Base-by-base conservation (phyloP, 176 grass and related monocot species). In the Aegilops tauschii region DNA sequence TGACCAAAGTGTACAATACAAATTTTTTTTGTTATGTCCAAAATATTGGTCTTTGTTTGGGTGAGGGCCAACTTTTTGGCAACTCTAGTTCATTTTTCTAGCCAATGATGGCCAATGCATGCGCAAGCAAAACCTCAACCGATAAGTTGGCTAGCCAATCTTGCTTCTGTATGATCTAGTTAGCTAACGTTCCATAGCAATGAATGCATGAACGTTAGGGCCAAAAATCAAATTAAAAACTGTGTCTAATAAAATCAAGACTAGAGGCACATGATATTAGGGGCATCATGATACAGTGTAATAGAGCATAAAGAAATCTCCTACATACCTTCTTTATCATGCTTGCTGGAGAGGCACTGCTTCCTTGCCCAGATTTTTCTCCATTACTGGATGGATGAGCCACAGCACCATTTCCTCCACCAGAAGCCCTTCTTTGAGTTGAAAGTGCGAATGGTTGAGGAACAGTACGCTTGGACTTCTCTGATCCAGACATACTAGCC, bases 401-500 rank as follows among this genome's bases (percentile, higher is more conserved):
- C 37, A 64, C 86, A 47, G 17, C 79, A 79, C 69, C 42, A 87
- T 82, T 72, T 86, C 73, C 85, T 44, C 72, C 63, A 64, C 68
- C 81, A 81, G 89, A 90, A 34, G 73, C 82, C 29, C 61, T 90
- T 83, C 89, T 92, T 91, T 95, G 90, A 80, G 90, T 76, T 87
- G 86, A 87, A 79, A 91, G 88, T 9, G 58, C 5, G 34, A 92
- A 93, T 83, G 90, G 90, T 76, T 93, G 93, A 75, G 90, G 86
- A 83, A 92, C 80, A 59, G 87, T 88, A 39, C 64, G 66, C 78
- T 91, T 95, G 49, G 86, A 74, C 81, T 81, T 88, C 29, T 82
- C 82, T 4, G 80, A 75, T 80, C 73, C 75, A 59, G 82, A 87
- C 88, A 87, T 78, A 5, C 79, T 88, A 81, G 93, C 36, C 59